These are phyloP conservation scores for Leccinellum luteum DNA, from an alignment of 768 basidiomycete genomes.

Conservation along the genomic window DNA sequence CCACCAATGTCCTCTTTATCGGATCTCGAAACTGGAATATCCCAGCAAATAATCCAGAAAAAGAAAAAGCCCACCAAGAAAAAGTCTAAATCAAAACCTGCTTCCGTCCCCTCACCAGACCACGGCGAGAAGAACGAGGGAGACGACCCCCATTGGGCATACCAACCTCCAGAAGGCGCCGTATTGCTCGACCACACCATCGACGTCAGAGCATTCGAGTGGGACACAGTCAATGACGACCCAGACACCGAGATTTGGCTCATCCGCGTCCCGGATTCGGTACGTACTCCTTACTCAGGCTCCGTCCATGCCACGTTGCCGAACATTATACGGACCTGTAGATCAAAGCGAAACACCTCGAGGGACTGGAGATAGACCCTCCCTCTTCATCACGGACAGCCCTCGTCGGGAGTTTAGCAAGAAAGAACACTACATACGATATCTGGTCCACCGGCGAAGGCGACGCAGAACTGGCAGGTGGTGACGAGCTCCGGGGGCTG, in stretches of 20 bases:
- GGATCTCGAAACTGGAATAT: conserved; percentile 13
- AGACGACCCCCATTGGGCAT: conserved; percentile 54
- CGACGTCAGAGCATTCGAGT: conserved; percentile 58
- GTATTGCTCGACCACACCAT: conserved; percentile 44
- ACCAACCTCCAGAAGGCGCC: conserved; percentile 55
- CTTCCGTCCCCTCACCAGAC: conserved; percentile 10
- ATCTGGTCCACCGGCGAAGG: conserved; percentile 60
- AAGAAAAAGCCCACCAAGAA: conserved; percentile 12
- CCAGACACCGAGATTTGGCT: conserved; percentile 67
- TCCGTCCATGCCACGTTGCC: neutral
- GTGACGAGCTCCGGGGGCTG: conserved; percentile 61
- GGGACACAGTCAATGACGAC: conserved; percentile 58
- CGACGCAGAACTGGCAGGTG: conserved; percentile 38
- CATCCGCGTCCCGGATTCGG: conserved; percentile 65
- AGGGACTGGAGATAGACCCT: conserved; percentile 47
- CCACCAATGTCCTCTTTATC: conserved; percentile 22
- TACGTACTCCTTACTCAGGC: conserved; percentile 35
- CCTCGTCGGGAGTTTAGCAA: conserved; percentile 48
- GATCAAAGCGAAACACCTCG: conserved; percentile 67
- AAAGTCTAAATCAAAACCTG: conserved; percentile 6
- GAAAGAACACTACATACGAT: conserved; percentile 58
- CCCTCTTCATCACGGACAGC: conserved; percentile 39
- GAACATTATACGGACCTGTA: conserved; percentile 23
- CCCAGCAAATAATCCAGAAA: conserved; percentile 7
- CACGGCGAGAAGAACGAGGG: conserved; percentile 52